phyloP scores from a whole-genome alignment of 192 early-diverging fungal genomes.

The Hyaloraphidium curvatum region DNA sequence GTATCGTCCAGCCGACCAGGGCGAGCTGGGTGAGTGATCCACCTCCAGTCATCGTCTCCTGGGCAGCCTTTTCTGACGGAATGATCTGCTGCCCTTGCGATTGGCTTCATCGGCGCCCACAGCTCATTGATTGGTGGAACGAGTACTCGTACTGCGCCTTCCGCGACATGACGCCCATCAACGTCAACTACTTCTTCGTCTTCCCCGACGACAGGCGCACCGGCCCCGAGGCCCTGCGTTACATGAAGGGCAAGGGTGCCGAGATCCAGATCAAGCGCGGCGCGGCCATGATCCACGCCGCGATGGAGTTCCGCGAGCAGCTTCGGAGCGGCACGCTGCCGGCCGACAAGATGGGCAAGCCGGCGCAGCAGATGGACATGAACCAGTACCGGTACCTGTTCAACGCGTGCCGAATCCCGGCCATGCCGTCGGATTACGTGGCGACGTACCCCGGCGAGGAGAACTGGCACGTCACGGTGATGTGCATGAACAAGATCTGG shows the following conservation, averaged over 20 bases:
- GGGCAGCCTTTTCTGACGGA: no score
- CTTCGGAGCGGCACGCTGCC: constrained; percentile 37
- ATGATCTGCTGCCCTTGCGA: no score
- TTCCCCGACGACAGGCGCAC: constrained; percentile 63
- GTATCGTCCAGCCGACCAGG: not conserved
- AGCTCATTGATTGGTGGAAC: constrained; percentile 95
- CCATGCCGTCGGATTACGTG: constrained; percentile 66
- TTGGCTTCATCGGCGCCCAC: no score
- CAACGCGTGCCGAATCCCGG: constrained; percentile 81
- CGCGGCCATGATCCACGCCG: not conserved
- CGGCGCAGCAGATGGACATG: constrained; percentile 70
- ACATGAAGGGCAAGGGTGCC: no score
- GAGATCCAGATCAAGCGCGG: not conserved
- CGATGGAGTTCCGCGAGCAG: not conserved
- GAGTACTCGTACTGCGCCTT: constrained; percentile 85
- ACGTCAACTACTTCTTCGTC: constrained; percentile 91
- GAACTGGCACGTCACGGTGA: constrained; percentile 70
- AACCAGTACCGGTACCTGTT: constrained; percentile 93
- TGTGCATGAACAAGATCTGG: constrained; percentile 85
- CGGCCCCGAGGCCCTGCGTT: not conserved
- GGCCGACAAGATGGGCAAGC: constrained; percentile 59
- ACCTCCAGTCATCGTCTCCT: no score
- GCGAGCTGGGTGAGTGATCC: constrained; percentile 4
- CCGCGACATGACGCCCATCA: constrained; percentile 87
- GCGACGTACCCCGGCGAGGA: constrained; percentile 42